Conservation (phyloP, 805 yeast genomes). For the Blastobotrys chiropterorum region DNA sequence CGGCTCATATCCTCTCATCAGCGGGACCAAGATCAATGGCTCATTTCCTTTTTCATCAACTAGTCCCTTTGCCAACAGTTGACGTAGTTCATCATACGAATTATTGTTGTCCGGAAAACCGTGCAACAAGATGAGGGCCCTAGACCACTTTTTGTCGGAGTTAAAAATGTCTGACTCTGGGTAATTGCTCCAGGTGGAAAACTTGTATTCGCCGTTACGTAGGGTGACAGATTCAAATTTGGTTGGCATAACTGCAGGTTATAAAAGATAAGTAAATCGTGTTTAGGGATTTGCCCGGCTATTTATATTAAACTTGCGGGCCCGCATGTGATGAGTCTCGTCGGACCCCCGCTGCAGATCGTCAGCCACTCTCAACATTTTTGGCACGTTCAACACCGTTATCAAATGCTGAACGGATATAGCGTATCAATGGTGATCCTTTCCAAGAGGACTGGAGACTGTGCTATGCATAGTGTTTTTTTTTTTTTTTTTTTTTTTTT, state of each 20-base stretch:
- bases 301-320: too few species aligned
- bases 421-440: too few species aligned
- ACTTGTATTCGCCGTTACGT: neutral
- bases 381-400: neutral
- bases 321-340: too few species aligned
- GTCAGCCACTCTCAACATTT: too few species aligned
- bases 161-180: neutral
- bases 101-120: slow-evolving; percentile 25
- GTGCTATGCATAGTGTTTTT: too few species aligned
- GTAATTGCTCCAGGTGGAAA: neutral
- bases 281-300: neutral
- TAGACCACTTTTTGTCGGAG: neutral
- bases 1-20: slow-evolving; percentile 24
- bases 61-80: slow-evolving; percentile 11
- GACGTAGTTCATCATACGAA: slow-evolving; percentile 16
- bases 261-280: too few species aligned
- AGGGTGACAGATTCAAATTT: neutral
- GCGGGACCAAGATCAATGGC: slow-evolving; percentile 21
- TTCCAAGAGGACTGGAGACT: too few species aligned
- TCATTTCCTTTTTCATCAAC: neutral
- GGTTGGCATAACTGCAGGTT: neutral
- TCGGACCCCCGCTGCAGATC: too few species aligned
- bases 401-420: too few species aligned
- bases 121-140: slow-evolving; percentile 17
- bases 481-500: too few species aligned